Percentiles rank a stretch among this genome's conserved stretches.
These are phyloP conservation scores for Cladosporium sp. DNA, from an alignment of 2,329 filamentous ascomycete genomes.

Conservation along the genomic window DNA sequence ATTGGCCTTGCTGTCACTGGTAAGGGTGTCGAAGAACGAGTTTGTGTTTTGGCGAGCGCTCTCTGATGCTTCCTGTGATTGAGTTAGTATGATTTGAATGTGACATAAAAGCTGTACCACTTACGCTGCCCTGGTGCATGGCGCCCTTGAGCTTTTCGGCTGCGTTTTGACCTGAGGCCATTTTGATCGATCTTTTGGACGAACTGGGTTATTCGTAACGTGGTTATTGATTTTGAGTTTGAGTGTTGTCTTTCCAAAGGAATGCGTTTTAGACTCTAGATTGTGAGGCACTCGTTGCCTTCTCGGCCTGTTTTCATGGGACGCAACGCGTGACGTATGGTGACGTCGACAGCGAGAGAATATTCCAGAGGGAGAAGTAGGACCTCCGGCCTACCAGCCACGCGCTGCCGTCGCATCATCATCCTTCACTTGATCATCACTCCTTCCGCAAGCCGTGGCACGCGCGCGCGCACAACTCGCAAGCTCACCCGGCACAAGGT, in stretches of 20 bases:
- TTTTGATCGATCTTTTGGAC: constrained; percentile 3
- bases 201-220: neutral
- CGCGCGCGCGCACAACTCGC: neutral
- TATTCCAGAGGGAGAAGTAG: neutral
- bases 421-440: neutral
- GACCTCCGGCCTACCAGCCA: neutral
- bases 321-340: neutral
- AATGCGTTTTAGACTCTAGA: neutral
- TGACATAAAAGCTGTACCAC: neutral
- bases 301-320: neutral
- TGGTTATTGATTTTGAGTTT: neutral
- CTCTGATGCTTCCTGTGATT: constrained; percentile 21
- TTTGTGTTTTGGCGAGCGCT: constrained; percentile 27
- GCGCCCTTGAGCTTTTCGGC: constrained; percentile 24
- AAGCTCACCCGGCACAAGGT: neutral
- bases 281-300: too few relatives aligned
- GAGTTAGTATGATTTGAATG: neutral
- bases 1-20: constrained; percentile 17
- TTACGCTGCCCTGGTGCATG: constrained; percentile 23
- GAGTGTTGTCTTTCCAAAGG: neutral
- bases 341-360: neutral
- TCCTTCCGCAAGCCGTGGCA: neutral
- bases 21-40: constrained; percentile 24
- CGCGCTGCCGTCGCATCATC: neutral
- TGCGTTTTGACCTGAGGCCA: constrained; percentile 23